These are phyloP conservation scores for Parietaria judaica DNA, from an alignment of 306 rosid genomes.

Conservation along the genomic window DNA sequence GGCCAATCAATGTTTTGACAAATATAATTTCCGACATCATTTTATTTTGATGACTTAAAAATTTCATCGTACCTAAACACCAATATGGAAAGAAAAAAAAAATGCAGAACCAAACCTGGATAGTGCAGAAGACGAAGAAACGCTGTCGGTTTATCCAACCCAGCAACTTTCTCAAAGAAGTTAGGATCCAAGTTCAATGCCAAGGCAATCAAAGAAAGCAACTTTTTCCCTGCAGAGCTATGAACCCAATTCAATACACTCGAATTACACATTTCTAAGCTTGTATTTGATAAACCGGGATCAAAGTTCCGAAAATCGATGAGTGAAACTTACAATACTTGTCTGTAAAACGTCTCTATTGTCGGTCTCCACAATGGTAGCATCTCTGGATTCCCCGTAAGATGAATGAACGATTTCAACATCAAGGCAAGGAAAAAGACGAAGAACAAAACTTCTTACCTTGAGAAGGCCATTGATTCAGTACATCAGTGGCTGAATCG, in stretches of 20 bases:
- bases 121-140: constrained; percentile 74
- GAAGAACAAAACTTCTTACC: constrained; percentile 27
- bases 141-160: constrained; percentile 32
- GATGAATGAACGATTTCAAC: not conserved
- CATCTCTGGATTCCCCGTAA: constrained; percentile 37
- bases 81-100: not conserved
- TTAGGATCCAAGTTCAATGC: constrained; percentile 60
- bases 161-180: constrained; percentile 58
- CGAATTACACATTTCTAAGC: not conserved
- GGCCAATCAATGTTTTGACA: no score
- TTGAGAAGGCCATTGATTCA: constrained; percentile 83
- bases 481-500: constrained; percentile 11
- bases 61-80: no score
- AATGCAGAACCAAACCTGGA: constrained; percentile 47
- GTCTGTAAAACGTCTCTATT: constrained; percentile 44
- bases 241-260: constrained; percentile 11
- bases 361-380: constrained; percentile 65
- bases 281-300: not conserved
- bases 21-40: no score
- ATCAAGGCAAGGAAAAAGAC: not conserved
- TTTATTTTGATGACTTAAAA: no score
- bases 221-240: constrained; percentile 51
- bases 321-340: constrained; percentile 54
- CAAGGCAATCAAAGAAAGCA: constrained; percentile 54
- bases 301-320: not conserved